Evolutionary conservation across 768 basidiomycete species (phyloP).

Genomic region (Steccherinum ochraceum): DNA sequence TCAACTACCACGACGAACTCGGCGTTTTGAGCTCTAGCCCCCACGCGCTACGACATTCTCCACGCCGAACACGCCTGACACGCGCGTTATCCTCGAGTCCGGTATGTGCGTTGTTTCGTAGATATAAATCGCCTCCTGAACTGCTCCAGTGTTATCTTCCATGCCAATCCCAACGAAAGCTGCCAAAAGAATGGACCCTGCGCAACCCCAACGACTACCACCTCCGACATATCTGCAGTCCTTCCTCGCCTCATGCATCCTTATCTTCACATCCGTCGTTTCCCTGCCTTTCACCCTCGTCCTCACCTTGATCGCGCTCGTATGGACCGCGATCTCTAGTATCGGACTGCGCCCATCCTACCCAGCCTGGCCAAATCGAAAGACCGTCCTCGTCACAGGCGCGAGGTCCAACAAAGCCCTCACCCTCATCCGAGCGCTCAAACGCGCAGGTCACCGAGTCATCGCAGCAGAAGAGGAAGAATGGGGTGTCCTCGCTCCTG

Average conservation of each 20-base stretch:
- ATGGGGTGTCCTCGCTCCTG: slow-evolving; percentile 7
- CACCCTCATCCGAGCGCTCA: slow-evolving; percentile 9
- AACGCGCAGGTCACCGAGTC: slow-evolving; percentile 8
- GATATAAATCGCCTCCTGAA: too few relatives aligned
- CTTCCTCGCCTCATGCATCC: neutral
- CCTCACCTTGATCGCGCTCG: neutral
- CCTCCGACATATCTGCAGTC: neutral
- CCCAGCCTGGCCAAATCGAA: neutral
- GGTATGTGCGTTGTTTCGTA: too few relatives aligned
- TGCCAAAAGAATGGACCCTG: too few relatives aligned
- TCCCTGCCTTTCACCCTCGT: neutral
- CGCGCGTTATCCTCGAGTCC: too few relatives aligned
- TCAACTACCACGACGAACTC: too few relatives aligned
- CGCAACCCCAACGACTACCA: neutral
- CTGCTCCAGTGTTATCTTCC: too few relatives aligned
- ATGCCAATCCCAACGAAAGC: too few relatives aligned
- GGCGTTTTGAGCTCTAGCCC: too few relatives aligned
- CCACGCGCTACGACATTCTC: too few relatives aligned
- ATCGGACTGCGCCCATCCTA: neutral
- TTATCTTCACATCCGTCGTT: neutral
- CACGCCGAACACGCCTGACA: too few relatives aligned
- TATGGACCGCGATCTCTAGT: too few relatives aligned
- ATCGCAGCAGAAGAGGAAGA: slow-evolving; percentile 9
- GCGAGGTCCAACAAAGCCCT: slow-evolving; percentile 10
- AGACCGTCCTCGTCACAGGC: slow-evolving; percentile 9